Evolutionary conservation across 768 basidiomycete genomes (phyloP).

Genomic region (Lactarius hatsudake): DNA sequence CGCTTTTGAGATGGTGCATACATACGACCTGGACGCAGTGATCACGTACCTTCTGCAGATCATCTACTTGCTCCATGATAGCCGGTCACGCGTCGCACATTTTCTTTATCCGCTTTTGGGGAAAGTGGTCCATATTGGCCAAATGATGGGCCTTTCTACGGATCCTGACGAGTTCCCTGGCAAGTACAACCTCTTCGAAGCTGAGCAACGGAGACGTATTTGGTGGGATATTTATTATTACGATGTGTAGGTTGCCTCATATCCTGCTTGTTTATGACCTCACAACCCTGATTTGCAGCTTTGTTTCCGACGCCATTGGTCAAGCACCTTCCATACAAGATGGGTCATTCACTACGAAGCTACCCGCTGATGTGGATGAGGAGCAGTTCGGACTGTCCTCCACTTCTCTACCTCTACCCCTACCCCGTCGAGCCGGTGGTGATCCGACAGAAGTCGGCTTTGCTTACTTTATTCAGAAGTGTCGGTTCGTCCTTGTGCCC

Average conservation of each 20-base stretch:
- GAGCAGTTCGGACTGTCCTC: slow-evolving; percentile 48
- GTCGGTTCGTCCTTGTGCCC: slow-evolving; percentile 46
- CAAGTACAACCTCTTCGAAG: slow-evolving; percentile 49
- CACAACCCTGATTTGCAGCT: slow-evolving; percentile 40
- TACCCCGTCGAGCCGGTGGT: slow-evolving; percentile 29
- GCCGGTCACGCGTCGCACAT: slow-evolving; percentile 43
- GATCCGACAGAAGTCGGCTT: slow-evolving; percentile 36
- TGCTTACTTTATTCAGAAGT: slow-evolving; percentile 55
- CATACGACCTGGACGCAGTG: slow-evolving; percentile 57
- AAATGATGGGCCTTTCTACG: slow-evolving; percentile 57
- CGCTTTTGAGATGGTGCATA: slow-evolving; percentile 41
- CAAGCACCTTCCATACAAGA: slow-evolving; percentile 59
- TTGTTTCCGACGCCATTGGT: slow-evolving; percentile 65
- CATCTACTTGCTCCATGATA: slow-evolving; percentile 51
- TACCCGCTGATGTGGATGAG: slow-evolving; percentile 59
- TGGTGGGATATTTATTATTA: slow-evolving; percentile 84
- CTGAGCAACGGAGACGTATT: slow-evolving; percentile 51
- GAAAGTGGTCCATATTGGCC: slow-evolving; percentile 66
- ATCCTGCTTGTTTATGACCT: neutral
- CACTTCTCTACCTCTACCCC: slow-evolving; percentile 42
- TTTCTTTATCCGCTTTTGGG: slow-evolving; percentile 49
- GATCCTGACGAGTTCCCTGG: slow-evolving; percentile 56
- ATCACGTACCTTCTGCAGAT: slow-evolving; percentile 58
- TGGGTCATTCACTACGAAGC: slow-evolving; percentile 50
- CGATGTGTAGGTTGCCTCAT: slow-evolving; percentile 56